Conservation (phyloP, 257 asterid species). For the Prunella vulgaris region DNA sequence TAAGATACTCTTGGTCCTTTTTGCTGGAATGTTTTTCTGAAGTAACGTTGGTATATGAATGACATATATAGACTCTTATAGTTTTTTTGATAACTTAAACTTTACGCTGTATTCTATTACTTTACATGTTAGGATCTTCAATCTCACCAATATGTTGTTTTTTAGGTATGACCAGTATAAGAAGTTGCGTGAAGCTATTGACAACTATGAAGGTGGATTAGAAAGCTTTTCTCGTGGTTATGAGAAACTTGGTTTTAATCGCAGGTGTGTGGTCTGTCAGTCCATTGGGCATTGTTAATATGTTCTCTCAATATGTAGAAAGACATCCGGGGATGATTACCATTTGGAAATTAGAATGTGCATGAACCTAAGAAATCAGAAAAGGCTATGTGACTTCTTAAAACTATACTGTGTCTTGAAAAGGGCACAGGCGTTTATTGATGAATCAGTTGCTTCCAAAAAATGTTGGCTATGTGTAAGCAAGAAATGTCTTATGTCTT, state of each 20-base stretch:
- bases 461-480: neutral
- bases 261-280: slow-evolving; percentile 50
- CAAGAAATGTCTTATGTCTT: neutral
- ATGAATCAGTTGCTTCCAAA: neutral
- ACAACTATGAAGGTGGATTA: slow-evolving; percentile 87
- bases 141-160: slow-evolving; percentile 7
- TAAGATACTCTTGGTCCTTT: slow-evolving; percentile 23
- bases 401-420: neutral
- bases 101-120: neutral
- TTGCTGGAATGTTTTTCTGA: neutral
- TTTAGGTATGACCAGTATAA: slow-evolving; percentile 78
- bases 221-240: slow-evolving; percentile 93
- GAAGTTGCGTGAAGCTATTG: slow-evolving; percentile 73
- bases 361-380: slow-evolving; percentile 4
- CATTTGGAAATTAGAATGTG: slow-evolving; percentile 9
- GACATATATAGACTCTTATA: neutral
- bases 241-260: slow-evolving; percentile 88
- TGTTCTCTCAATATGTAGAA: slow-evolving; percentile 5
- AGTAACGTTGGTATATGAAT: slow-evolving; percentile 12
- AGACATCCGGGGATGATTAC: slow-evolving; percentile 9
- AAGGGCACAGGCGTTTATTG: neutral
- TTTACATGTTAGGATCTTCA: slow-evolving; percentile 7
- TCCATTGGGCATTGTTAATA: slow-evolving; percentile 14
- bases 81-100: neutral
- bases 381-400: neutral